Percentiles rank a stretch among this genome's conserved stretches.
Evolutionary conservation across 345 rosid species (phyloP).

Genomic region (Nasturtium officinale): DNA sequence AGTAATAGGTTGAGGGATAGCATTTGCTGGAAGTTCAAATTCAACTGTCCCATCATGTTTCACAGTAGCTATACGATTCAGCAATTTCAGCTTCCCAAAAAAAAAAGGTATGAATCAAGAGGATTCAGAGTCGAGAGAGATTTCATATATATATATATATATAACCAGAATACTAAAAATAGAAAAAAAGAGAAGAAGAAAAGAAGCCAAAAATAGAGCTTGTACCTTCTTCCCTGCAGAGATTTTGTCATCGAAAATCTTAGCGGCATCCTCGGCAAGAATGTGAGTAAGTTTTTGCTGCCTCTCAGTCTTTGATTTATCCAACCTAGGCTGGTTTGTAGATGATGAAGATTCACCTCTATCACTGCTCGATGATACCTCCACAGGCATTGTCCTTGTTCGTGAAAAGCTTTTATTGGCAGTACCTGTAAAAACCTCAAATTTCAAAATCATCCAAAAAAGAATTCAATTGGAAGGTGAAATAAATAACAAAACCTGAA

Average conservation of each 20-base stretch:
- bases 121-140: background rate
- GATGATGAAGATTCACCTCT: conserved; percentile 46
- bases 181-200: conserved; percentile 3
- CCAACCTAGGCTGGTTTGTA: conserved; percentile 54
- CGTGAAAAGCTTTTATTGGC: conserved; percentile 49
- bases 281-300: conserved; percentile 55
- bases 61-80: conserved; percentile 91
- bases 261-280: conserved; percentile 77
- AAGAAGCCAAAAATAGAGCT: conserved; percentile 15
- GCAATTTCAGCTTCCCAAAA: conserved; percentile 64
- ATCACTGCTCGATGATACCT: conserved; percentile 42
- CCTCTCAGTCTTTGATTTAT: conserved; percentile 75
- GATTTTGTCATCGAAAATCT: conserved; percentile 72
- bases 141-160: background rate
- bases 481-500: too few relatives aligned
- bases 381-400: conserved; percentile 45
- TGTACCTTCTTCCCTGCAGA: conserved; percentile 76
- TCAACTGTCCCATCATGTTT: conserved; percentile 97
- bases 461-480: too few relatives aligned
- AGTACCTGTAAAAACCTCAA: conserved; percentile 33
- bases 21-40: conserved; percentile 83
- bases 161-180: conserved; percentile 19
- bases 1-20: conserved; percentile 55
- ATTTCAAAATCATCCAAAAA: background rate
- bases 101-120: too few relatives aligned